Evolutionary conservation across 768 basidiomycete species (phyloP), one percentile per base, ranked within the genome.

Genomic region (Termitomyces heimii): DNA sequence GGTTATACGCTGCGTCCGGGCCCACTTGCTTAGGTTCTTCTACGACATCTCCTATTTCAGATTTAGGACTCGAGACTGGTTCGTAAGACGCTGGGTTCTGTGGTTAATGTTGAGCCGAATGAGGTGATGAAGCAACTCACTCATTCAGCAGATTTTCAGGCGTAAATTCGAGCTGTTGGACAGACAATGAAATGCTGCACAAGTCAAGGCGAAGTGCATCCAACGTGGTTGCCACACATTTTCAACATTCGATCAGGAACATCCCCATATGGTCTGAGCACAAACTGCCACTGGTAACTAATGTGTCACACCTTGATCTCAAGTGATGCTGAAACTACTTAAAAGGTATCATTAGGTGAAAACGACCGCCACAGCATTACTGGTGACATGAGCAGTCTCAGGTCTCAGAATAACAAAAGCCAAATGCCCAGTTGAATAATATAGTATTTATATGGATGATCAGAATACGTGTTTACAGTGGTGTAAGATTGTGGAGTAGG

Each of bases 11-110:
- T 32, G 39, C 24, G 20, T 44, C 37, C 16, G 32, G 7, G 9
- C 8, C 10, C 1, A 16, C 5, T 26, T 16, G 18, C 37, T 10
- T 18, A 40, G 54, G 26, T 40, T 50, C 34, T n/a, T 39, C 35
- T 12, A 18, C n/a, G 32, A 20, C 44, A 20, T 28, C 35, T 44
- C 22, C 43, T 49, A 18, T 35, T 32, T 14, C 32, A 12, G 47
- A 56, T 37, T 42, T 57, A 29, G 62, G 59, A 26, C 46, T 60
- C 5, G 62, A 34, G 9, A 58, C 59, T 24, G 40, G 4, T 22
- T 53, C 24, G 42, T 26, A 26, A n/a, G 44, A 39, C 40, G 26
- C 32, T 49, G 47, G 3, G 20, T 34, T 46, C 12, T 5, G 22
- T 12, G n/a, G 46, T 53, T 31, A 49, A 26, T 49, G 54, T 13